Conservation (phyloP, 371 early-diverging fungal species). For the Mucor racemosus region DNA sequence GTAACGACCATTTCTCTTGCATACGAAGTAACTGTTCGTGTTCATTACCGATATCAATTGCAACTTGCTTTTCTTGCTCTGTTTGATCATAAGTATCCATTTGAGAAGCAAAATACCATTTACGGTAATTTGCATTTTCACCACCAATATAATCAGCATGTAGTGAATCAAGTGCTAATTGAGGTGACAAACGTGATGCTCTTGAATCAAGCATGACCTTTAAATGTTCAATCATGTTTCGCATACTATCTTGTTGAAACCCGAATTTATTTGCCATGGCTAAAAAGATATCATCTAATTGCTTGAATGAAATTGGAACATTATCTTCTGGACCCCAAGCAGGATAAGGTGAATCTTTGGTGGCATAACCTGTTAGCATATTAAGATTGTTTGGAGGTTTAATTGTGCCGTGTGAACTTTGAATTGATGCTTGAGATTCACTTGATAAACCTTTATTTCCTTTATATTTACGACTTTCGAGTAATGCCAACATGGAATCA, state of each 20-base stretch:
- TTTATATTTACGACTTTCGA: slow-evolving; percentile 72
- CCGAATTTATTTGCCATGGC: slow-evolving; percentile 61
- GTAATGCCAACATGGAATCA: slow-evolving; percentile 73
- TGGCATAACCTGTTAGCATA: slow-evolving; percentile 9
- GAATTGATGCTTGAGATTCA: slow-evolving; percentile 16
- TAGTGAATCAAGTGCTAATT: slow-evolving; percentile 75
- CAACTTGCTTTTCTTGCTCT: slow-evolving; percentile 47
- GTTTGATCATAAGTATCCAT: slow-evolving; percentile 71
- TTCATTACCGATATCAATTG: slow-evolving; percentile 45
- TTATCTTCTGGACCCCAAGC: slow-evolving; percentile 68
- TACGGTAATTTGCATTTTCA: slow-evolving; percentile 82
- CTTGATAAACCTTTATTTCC: slow-evolving; percentile 23
- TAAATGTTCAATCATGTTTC: slow-evolving; percentile 78
- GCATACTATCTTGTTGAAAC: slow-evolving; percentile 81
- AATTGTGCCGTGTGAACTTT: slow-evolving; percentile 4
- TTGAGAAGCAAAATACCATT: slow-evolving; percentile 87
- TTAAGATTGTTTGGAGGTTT: slow-evolving; percentile 1
- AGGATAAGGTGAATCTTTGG: slow-evolving; percentile 52
- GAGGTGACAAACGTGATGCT: slow-evolving; percentile 78
- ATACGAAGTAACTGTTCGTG: slow-evolving; percentile 52
- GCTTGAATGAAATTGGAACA: slow-evolving; percentile 18
- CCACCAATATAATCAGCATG: slow-evolving; percentile 92
- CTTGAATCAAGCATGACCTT: slow-evolving; percentile 87
- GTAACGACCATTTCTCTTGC: slow-evolving; percentile 72
- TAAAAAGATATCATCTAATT: slow-evolving; percentile 34